A percentile compares a stretch with the other conserved stretches of the same genome.
Evolutionary conservation across 2,329 filamentous ascomycete genomes (phyloP).

Genomic region (Alternaria dauci): DNA sequence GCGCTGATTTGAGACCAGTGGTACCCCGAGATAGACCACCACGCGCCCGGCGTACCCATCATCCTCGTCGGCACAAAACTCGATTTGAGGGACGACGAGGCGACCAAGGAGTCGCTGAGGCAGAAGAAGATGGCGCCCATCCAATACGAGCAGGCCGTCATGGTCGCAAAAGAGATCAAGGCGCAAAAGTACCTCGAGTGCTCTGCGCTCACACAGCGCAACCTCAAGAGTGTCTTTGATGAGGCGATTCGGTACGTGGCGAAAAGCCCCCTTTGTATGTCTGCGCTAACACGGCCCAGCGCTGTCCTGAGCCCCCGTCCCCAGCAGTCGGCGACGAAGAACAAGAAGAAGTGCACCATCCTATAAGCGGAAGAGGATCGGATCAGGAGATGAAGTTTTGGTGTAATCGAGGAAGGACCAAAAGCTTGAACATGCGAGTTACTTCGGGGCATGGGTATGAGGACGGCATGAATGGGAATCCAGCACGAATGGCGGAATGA

Average conservation of each 20-base stretch:
- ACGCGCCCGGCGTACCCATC: slow-evolving; percentile 93
- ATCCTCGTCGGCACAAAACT: slow-evolving; percentile 98
- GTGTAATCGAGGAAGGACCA: slow-evolving; percentile 29
- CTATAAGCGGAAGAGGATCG: slow-evolving; percentile 29
- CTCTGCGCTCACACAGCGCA: slow-evolving; percentile 94
- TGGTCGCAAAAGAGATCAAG: slow-evolving; percentile 90
- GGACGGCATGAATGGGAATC: slow-evolving; percentile 9
- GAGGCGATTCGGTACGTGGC: slow-evolving; percentile 89
- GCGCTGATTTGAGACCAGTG: slow-evolving; percentile 66
- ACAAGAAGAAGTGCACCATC: slow-evolving; percentile 40
- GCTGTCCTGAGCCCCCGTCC: slow-evolving; percentile 54
- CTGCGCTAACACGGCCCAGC: slow-evolving; percentile 38
- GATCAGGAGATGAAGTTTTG: slow-evolving; percentile 19
- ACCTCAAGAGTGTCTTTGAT: slow-evolving; percentile 98
- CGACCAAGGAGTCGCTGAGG: slow-evolving; percentile 80
- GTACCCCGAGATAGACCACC: slow-evolving; percentile 97
- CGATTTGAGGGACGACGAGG: slow-evolving; percentile 88
- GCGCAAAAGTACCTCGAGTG: slow-evolving; percentile 98
- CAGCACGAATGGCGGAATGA: slow-evolving; percentile 8
- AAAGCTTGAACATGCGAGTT: slow-evolving; percentile 33
- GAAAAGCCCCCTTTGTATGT: not conserved
- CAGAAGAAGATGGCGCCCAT: slow-evolving; percentile 98
- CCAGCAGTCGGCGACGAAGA: slow-evolving; percentile 34
- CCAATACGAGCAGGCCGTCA: slow-evolving; percentile 88
- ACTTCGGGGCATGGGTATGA: slow-evolving; percentile 9